Conservation (phyloP, 2,329 filamentous ascomycete genomes). For the Aureobasidium lini region DNA sequence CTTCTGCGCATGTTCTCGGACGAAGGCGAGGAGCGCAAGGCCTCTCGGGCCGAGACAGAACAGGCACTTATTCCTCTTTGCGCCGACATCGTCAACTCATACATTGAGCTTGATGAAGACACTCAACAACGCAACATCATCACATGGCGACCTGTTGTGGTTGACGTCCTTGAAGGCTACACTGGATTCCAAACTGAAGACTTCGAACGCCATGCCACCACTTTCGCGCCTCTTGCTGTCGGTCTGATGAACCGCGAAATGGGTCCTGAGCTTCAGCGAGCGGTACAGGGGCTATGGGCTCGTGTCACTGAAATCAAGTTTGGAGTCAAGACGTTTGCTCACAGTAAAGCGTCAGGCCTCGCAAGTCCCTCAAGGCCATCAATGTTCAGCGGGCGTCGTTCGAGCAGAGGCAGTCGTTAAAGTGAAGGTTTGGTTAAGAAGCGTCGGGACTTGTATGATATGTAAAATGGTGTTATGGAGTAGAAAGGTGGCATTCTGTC, state of each 20-base stretch:
- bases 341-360: neutral
- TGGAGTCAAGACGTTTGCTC: slow-evolving; percentile 24
- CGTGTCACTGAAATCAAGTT: slow-evolving; percentile 71
- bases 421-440: neutral
- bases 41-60: slow-evolving; percentile 76
- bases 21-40: slow-evolving; percentile 70
- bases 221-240: slow-evolving; percentile 80
- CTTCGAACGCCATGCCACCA: slow-evolving; percentile 70
- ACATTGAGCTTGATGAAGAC: slow-evolving; percentile 83
- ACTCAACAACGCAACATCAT: slow-evolving; percentile 95
- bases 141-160: slow-evolving; percentile 94
- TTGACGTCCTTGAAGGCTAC: slow-evolving; percentile 93
- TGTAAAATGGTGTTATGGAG: slow-evolving; percentile 8
- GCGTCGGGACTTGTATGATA: neutral
- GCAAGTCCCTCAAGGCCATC: neutral
- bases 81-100: slow-evolving; percentile 84
- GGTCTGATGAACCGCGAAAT: slow-evolving; percentile 79
- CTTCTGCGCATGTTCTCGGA: slow-evolving; percentile 97
- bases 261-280: slow-evolving; percentile 66
- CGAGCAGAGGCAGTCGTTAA: slow-evolving; percentile 3
- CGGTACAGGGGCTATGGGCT: slow-evolving; percentile 68
- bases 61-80: slow-evolving; percentile 88
- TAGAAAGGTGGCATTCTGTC: neutral
- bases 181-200: slow-evolving; percentile 71
- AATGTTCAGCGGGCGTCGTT: neutral